Conservation (phyloP, 331 rosid genomes). For the Telfairia occidentalis region DNA sequence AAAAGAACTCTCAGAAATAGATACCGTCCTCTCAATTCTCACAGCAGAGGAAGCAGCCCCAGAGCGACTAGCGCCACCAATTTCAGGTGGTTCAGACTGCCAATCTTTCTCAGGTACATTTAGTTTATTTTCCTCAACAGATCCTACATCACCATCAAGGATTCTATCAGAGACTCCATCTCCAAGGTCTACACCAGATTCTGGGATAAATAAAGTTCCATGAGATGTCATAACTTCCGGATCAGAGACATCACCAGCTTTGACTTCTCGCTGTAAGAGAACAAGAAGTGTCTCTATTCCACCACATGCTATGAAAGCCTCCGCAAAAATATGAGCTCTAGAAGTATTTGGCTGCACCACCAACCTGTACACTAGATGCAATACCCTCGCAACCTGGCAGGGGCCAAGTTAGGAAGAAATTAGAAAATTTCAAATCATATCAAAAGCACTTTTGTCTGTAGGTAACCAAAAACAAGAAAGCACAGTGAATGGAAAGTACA, state of each 20-base stretch:
- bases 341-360: slow-evolving; percentile 80
- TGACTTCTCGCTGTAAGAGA: slow-evolving; percentile 82
- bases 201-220: slow-evolving; percentile 20
- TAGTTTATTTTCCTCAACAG: slow-evolving; percentile 30
- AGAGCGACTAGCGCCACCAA: slow-evolving; percentile 21
- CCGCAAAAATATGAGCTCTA: slow-evolving; percentile 76
- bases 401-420: slow-evolving; percentile 11
- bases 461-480: neutral
- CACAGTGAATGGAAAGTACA: neutral
- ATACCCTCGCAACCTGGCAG: slow-evolving; percentile 79
- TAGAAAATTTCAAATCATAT: slow-evolving; percentile 3
- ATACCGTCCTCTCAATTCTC: slow-evolving; percentile 36
- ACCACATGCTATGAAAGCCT: slow-evolving; percentile 79
- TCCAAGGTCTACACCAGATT: slow-evolving; percentile 25
- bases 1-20: slow-evolving; percentile 44
- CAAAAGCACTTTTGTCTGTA: neutral
- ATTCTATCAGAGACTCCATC: slow-evolving; percentile 25
- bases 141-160: slow-evolving; percentile 31
- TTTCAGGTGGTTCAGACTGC: slow-evolving; percentile 36
- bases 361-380: slow-evolving; percentile 84
- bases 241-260: slow-evolving; percentile 57
- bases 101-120: slow-evolving; percentile 31
- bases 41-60: slow-evolving; percentile 28
- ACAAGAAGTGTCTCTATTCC: slow-evolving; percentile 93
- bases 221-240: slow-evolving; percentile 29